These are phyloP conservation scores for Cutaneotrichosporon arboriforme DNA, from an alignment of 1,284 basidiomycete genomes.

Conservation along the genomic window DNA sequence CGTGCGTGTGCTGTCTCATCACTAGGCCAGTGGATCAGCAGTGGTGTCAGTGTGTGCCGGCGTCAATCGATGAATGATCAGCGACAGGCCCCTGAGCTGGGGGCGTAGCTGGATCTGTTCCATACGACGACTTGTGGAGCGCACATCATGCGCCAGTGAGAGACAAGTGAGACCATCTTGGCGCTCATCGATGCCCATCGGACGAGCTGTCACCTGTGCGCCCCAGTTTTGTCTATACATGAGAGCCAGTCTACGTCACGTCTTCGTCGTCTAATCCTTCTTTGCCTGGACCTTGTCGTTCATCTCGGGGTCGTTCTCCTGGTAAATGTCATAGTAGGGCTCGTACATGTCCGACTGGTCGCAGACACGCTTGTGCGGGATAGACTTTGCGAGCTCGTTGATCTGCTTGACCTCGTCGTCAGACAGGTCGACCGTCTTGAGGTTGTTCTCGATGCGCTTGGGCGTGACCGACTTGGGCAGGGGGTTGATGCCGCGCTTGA, in stretches of 20 bases:
- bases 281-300: slow-evolving; percentile 40
- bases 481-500: slow-evolving; percentile 62
- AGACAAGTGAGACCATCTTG: too few relatives aligned
- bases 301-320: slow-evolving; percentile 55
- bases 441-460: slow-evolving; percentile 45
- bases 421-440: slow-evolving; percentile 40
- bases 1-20: too few relatives aligned
- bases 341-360: slow-evolving; percentile 36
- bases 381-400: slow-evolving; percentile 32
- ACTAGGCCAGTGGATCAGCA: too few relatives aligned
- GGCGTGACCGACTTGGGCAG: slow-evolving; percentile 50
- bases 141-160: too few relatives aligned
- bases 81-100: too few relatives aligned
- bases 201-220: too few relatives aligned
- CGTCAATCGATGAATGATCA: too few relatives aligned
- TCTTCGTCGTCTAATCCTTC: neutral
- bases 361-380: slow-evolving; percentile 42
- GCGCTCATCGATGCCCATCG: too few relatives aligned
- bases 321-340: slow-evolving; percentile 44
- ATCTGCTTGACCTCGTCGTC: slow-evolving; percentile 40
- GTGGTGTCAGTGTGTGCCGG: too few relatives aligned
- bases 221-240: neutral
- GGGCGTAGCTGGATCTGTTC: too few relatives aligned
- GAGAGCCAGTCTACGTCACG: neutral
- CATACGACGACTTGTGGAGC: too few relatives aligned